phyloP scores from a whole-genome alignment of 2,329 filamentous ascomycete genomes.

The Albophoma yamanashiensis region DNA sequence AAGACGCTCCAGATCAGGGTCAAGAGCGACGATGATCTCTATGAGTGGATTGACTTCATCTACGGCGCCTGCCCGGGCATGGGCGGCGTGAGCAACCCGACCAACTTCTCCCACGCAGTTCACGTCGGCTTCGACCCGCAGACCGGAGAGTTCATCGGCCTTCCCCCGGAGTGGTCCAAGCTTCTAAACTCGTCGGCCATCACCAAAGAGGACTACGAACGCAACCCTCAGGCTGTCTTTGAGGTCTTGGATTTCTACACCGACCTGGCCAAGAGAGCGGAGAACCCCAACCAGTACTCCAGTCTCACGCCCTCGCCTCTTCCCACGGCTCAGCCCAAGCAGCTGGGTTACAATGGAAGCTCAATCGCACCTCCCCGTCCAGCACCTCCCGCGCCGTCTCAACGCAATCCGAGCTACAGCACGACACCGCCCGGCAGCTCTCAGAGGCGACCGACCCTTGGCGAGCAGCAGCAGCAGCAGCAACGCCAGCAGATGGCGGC shows the following conservation, averaged over 20 bases:
- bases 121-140: conserved; percentile 96
- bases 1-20: conserved; percentile 86
- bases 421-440: conserved; percentile 23
- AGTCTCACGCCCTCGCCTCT: conserved; percentile 59
- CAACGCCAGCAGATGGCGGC: conserved; percentile 48
- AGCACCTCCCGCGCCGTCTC: conserved; percentile 32
- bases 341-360: conserved; percentile 48
- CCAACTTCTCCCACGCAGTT: conserved; percentile 93
- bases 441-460: conserved; percentile 35
- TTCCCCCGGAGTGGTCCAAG: conserved; percentile 96
- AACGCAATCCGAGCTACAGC: conserved; percentile 33
- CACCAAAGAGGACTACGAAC: conserved; percentile 96
- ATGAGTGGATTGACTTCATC: conserved; percentile 98
- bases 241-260: conserved; percentile 81
- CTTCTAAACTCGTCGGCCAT: conserved; percentile 92
- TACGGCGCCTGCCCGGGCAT: conserved; percentile 95
- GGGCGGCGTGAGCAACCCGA: conserved; percentile 96
- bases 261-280: conserved; percentile 65
- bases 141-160: conserved; percentile 86
- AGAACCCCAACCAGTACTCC: conserved; percentile 59
- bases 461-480: conserved; percentile 34
- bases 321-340: conserved; percentile 46
- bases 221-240: conserved; percentile 79
- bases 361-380: conserved; percentile 60
- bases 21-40: conserved; percentile 91